Percentiles rank a stretch among this genome's conserved stretches.
Evolutionary conservation across 192 early-diverging fungal species (phyloP).

Genomic region (Mortierella hygrophila): DNA sequence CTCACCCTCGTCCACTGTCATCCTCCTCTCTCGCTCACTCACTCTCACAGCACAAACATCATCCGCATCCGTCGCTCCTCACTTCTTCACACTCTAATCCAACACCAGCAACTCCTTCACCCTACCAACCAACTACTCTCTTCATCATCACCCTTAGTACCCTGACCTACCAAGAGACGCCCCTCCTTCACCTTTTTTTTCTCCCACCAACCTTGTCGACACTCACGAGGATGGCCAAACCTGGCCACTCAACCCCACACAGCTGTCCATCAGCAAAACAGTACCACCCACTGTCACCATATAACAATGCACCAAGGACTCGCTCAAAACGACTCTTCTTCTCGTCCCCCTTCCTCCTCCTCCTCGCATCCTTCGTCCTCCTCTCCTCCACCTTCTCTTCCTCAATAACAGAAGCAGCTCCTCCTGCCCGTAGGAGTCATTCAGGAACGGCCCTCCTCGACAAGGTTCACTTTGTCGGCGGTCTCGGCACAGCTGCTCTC

Average conservation of each 20-base stretch:
- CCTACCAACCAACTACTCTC: background rate
- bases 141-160: background rate
- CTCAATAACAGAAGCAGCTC: background rate
- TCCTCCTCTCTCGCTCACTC: background rate
- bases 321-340: background rate
- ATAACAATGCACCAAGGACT: background rate
- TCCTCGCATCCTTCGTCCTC: background rate
- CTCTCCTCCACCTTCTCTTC: background rate
- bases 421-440: conserved; percentile 21
- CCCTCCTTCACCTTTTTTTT: background rate
- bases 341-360: background rate
- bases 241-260: background rate
- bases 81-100: background rate
- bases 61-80: conserved; percentile 1
- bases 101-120: background rate
- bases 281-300: background rate
- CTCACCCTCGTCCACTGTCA: background rate
- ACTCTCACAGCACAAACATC: background rate
- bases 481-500: background rate
- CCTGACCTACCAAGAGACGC: background rate
- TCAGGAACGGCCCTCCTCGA: conserved; percentile 29
- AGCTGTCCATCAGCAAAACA: background rate
- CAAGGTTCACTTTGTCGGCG: conserved; percentile 43
- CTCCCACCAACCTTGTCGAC: background rate
- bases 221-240: background rate